Evolutionary conservation across 129 eudicot species (phyloP).

Genomic region (Pseudognaphalium luteoalbum): DNA sequence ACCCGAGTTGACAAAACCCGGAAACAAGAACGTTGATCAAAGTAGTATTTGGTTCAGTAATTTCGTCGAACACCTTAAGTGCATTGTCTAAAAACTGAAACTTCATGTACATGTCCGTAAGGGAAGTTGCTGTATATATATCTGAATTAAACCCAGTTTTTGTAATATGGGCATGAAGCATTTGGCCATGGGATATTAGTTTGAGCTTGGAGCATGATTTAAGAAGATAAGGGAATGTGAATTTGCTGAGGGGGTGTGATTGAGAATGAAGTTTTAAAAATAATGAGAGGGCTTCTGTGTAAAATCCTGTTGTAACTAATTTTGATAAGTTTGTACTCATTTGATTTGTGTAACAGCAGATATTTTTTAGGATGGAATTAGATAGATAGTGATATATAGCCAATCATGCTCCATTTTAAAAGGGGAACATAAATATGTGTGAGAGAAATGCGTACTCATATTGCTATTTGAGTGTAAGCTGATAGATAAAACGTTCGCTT

Average conservation of each 20-base stretch:
- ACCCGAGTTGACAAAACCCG: slow-evolving; percentile 53
- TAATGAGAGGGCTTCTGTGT: slow-evolving; percentile 56
- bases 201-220: slow-evolving; percentile 68
- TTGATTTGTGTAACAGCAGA: slow-evolving; percentile 14
- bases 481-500: no score
- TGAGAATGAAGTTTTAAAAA: slow-evolving; percentile 46
- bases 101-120: slow-evolving; percentile 51
- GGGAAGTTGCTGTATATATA: slow-evolving; percentile 54
- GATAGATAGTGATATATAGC: no score
- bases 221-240: slow-evolving; percentile 72
- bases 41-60: slow-evolving; percentile 48
- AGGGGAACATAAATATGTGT: background rate
- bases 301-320: slow-evolving; percentile 51
- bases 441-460: no score
- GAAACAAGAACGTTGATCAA: slow-evolving; percentile 48
- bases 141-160: slow-evolving; percentile 54
- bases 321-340: slow-evolving; percentile 52
- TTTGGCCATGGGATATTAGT: slow-evolving; percentile 43
- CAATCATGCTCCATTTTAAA: background rate
- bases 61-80: slow-evolving; percentile 75
- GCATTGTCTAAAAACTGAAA: slow-evolving; percentile 34
- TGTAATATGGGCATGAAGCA: slow-evolving; percentile 65
- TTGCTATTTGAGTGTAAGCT: no score
- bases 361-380: no score
- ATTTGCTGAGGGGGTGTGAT: slow-evolving; percentile 41